Evolutionary conservation across 345 rosid species (phyloP), one percentile per base, ranked within the genome.

Genomic region (Euphorbia pulcherrima): DNA sequence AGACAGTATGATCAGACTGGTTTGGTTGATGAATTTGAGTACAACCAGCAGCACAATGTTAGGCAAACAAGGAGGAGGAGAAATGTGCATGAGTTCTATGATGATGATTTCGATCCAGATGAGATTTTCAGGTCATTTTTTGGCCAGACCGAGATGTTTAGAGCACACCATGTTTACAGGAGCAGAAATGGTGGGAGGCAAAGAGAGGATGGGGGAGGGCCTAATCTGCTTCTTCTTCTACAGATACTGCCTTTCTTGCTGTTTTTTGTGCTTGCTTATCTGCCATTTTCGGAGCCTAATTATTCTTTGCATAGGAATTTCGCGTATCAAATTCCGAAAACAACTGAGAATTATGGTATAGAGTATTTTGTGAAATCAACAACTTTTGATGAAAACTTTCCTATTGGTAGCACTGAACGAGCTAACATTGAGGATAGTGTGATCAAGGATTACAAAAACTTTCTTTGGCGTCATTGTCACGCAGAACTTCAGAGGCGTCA

Each of bases 41-140:
- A 81, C 71, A 71, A 77, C 70, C 87, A 77, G 77, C 79, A 64
- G 72, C 80, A 65, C 51, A 83, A 72, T 63, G 86, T 72, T 41
- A 83, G 94, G 83, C 84, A 79, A 46, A 8, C 54, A 2, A 81
- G 92, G 79, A 82, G 85, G 71, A 88, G 90, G 74, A 80, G 86
- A 75, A 50, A 74, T 37, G 73, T 55, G 46, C 68, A 72, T 77
- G 83, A 73, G 26, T 79, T 77, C 48, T 85, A 82, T 61, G 86
- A 84, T 60, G 88, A 85, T 55, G 88, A 83, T 61, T 78, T 84
- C 41, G 92, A 92, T 70, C 87, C 96, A 0, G 85, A 92, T 57
- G 96, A 87, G 86, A 84, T 92, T 78, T 88, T 85, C 78, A 83
- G 86, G 81, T 76, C 90, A 0, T 85, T 88, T 75, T 92, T 92